These are phyloP conservation scores for Albatrellus ellisii DNA, from an alignment of 768 basidiomycete genomes.

Conservation along the genomic window DNA sequence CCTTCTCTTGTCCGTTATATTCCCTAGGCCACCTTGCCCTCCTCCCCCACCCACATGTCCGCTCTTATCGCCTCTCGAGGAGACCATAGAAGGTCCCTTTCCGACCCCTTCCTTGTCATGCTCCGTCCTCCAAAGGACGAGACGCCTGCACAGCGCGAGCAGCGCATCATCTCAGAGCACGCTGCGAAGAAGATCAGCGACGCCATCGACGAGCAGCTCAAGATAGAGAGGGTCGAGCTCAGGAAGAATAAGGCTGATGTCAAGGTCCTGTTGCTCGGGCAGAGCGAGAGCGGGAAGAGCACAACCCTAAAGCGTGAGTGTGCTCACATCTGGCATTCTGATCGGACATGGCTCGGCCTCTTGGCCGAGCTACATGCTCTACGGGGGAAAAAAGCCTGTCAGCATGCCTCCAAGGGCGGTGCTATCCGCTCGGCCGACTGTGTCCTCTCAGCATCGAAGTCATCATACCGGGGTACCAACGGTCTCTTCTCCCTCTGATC, in stretches of 20 bases:
- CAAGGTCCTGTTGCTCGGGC: conserved; percentile 70
- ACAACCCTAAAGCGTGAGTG: conserved; percentile 81
- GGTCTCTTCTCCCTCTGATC: no score
- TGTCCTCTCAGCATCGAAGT: no score
- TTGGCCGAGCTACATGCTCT: no score
- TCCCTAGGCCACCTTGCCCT: neutral
- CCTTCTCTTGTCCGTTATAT: no score
- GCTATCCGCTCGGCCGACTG: no score
- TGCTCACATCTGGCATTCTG: neutral
- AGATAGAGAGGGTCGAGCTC: conserved; percentile 45
- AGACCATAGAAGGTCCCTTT: conserved; percentile 26
- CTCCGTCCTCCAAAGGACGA: conserved; percentile 65
- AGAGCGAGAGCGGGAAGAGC: conserved; percentile 85
- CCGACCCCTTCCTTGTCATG: conserved; percentile 59
- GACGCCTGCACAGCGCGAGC: conserved; percentile 50
- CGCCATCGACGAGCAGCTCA: conserved; percentile 68
- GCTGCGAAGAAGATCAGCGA: conserved; percentile 68
- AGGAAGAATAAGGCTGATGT: conserved; percentile 51
- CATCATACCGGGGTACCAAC: no score
- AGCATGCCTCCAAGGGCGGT: neutral
- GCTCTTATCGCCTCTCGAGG: conserved; percentile 4
- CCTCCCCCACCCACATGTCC: conserved; percentile 6
- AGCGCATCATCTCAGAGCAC: conserved; percentile 48
- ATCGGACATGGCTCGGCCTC: no score
- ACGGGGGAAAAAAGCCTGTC: no score